phyloP scores from a whole-genome alignment of 176 grass and related monocot species.

The Triticum urartu region DNA sequence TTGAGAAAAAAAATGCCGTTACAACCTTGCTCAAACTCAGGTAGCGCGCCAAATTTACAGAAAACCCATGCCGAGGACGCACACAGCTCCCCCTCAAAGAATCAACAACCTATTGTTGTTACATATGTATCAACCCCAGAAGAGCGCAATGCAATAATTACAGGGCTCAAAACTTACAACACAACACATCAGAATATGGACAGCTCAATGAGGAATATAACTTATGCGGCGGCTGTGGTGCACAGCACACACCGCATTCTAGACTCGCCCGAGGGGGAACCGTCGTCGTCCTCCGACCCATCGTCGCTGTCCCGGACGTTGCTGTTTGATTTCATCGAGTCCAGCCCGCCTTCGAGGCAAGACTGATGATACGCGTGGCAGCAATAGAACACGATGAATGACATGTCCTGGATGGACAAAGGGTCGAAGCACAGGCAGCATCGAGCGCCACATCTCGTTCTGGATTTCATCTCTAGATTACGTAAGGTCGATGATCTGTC shows the following conservation, averaged over 20 bases:
- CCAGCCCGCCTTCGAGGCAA: constrained; percentile 73
- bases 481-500: constrained; percentile 46
- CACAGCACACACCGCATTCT: constrained; percentile 91
- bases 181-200: constrained; percentile 28
- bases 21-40: constrained; percentile 36
- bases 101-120: constrained; percentile 42
- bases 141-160: constrained; percentile 62
- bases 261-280: constrained; percentile 33
- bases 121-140: constrained; percentile 50
- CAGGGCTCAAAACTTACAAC: constrained; percentile 57
- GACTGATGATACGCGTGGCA: constrained; percentile 86
- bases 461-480: constrained; percentile 69
- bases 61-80: constrained; percentile 25
- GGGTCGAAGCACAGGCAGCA: constrained; percentile 97
- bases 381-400: constrained; percentile 86
- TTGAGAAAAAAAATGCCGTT: constrained; percentile 31
- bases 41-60: constrained; percentile 20
- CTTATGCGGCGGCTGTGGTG: constrained; percentile 76
- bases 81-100: constrained; percentile 40
- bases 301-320: constrained; percentile 36
- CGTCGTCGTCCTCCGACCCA: constrained; percentile 44
- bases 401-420: constrained; percentile 68
- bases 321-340: constrained; percentile 55
- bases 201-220: background rate
- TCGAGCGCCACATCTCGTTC: constrained; percentile 72